Base-by-base conservation (phyloP, 176 grass and related monocot species). In the Ananas comosus region DNA sequence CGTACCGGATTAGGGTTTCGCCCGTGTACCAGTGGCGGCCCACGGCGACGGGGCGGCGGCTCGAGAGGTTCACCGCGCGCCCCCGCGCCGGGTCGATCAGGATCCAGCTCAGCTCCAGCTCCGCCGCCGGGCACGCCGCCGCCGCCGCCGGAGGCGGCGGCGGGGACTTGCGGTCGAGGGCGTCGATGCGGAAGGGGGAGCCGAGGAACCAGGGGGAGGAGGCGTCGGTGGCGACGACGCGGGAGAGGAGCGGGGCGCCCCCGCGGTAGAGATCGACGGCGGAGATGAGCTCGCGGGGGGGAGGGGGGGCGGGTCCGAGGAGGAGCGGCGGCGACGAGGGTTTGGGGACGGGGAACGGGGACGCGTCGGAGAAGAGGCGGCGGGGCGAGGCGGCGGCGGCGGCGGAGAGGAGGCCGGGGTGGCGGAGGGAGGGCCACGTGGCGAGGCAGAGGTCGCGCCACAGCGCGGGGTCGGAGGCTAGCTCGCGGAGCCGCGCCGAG, bases 381-480 rank as follows among this genome's bases (percentile, higher is more conserved):
- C 48, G 77, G 28, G 83, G 59, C 24, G 33, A n/a, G n/a, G n/a
- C n/a, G n/a, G n/a, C n/a, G n/a, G 33, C 0, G 4, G 33, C 3
- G 29, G 5, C 22, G 14, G 63, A 57, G 53, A 85, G 70, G 68
- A 85, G 53, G 9, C 18, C 24, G 33, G 66, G 74, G 3, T 72
- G 47, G 21, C 2, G 8, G 23, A 92, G 77, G 27, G 89, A 88
- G 10, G 89, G 89, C 89, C 89, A 92, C 72, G 83, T 18, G 19
- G 82, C 73, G 63, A 92, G 28, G 89, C 89, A 92, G 74, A 92
- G 85, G 69, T 80, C 77, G 54, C 74, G 82, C 89, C 89, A 92
- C 47, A 78, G 79, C 4, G 57, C 85, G 42, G 85, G 80, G 70
- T 85, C 76, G 0, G 74, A 57, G 51, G 85, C 70, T 16, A 88